Conservation (phyloP, 2,329 filamentous ascomycete genomes). For the Rhinocladiella mackenziei region DNA sequence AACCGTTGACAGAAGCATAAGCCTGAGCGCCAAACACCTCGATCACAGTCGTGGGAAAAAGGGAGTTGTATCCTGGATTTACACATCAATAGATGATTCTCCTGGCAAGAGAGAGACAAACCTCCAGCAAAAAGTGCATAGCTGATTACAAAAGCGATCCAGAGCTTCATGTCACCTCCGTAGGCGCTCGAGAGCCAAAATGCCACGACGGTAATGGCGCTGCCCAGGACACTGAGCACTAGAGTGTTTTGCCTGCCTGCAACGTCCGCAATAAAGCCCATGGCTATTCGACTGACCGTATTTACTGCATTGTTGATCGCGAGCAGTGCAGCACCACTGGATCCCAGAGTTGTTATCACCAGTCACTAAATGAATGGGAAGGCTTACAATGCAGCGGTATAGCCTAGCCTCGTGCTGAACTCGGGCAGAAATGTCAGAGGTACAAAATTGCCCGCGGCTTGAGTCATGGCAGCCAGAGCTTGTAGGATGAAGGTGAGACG, state of each 20-base stretch:
- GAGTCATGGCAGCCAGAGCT: conserved; percentile 35
- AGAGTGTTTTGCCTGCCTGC: conserved; percentile 40
- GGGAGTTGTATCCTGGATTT: conserved; percentile 36
- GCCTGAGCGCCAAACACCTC: conserved; percentile 39
- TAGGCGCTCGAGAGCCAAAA: conserved; percentile 31
- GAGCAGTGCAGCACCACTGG: conserved; percentile 39
- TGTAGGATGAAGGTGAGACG: conserved; percentile 39
- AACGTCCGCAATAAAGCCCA: conserved; percentile 39
- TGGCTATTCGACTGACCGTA: conserved; percentile 38
- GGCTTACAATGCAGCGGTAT: conserved; percentile 29
- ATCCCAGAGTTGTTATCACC: no score
- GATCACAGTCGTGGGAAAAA: conserved; percentile 40
- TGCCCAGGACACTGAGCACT: conserved; percentile 34
- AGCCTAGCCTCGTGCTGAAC: conserved; percentile 40
- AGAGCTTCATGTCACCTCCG: conserved; percentile 27
- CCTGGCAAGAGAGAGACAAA: neutral
- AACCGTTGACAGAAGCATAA: conserved; percentile 38
- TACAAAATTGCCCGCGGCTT: conserved; percentile 39
- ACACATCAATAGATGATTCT: neutral
- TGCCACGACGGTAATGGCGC: conserved; percentile 31
- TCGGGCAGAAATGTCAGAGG: conserved; percentile 40
- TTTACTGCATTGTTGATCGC: conserved; percentile 41
- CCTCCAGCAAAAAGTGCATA: conserved; percentile 39
- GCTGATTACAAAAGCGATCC: conserved; percentile 32
- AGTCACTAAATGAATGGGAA: neutral